A percentile compares a stretch with the other conserved stretches of the same genome.
These are phyloP conservation scores for Ophiostoma triangulosporum DNA, from an alignment of 2,329 filamentous ascomycete genomes.

Conservation along the genomic window DNA sequence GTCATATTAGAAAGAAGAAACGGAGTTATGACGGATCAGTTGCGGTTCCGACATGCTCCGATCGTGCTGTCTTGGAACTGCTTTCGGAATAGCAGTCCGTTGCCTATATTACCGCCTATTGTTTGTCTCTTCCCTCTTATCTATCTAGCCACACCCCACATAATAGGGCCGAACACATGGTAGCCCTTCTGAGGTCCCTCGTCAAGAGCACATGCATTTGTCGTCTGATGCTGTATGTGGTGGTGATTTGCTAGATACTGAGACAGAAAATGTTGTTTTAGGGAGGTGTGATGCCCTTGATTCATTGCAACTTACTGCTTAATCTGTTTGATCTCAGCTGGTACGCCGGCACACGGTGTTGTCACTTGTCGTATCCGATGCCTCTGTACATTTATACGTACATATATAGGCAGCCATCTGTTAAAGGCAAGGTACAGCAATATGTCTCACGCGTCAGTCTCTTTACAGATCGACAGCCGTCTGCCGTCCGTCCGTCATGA, in stretches of 20 bases:
- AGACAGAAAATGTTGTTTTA: no score
- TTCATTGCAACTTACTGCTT: no score
- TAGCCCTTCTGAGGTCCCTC: no score
- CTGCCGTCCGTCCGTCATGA: background rate
- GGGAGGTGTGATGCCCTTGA: no score
- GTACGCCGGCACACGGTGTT: no score
- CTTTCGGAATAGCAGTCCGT: background rate
- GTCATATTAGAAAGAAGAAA: background rate
- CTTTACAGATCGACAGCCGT: slow-evolving; percentile 4
- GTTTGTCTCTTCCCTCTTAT: background rate
- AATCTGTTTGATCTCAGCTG: no score
- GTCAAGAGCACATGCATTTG: background rate
- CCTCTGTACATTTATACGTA: background rate
- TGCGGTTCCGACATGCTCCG: slow-evolving; percentile 3
- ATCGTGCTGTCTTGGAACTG: background rate
- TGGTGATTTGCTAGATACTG: no score
- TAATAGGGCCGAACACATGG: background rate
- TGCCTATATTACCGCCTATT: background rate
- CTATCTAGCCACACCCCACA: slow-evolving; percentile 4
- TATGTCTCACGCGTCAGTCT: background rate
- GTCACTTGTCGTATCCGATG: no score
- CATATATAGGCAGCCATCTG: no score
- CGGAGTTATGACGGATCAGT: background rate
- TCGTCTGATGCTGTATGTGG: no score
- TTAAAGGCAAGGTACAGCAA: no score